Base-by-base conservation (phyloP, 2,329 filamentous ascomycete species). In the Ascosphaera apis region DNA sequence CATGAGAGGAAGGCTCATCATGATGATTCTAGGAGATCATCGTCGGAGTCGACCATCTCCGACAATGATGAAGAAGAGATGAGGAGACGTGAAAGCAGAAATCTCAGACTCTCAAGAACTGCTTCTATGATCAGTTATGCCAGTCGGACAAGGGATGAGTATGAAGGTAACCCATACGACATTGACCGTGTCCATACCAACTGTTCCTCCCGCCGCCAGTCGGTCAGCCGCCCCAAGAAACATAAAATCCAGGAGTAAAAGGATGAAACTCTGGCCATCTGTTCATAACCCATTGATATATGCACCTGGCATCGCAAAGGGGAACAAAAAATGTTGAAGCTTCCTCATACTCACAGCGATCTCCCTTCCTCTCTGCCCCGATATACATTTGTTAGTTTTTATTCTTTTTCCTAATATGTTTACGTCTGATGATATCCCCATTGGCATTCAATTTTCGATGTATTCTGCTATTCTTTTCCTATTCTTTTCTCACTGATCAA, bases 111-210 rank as follows among this genome's bases (percentile, higher is more conserved):
- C 6, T 6, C 21, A 11, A 5, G 21, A 25, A 25, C 21, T 6
- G 11, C 5, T 11, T 25, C 21, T 6, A 6, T 25, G 21, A 6
- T 11, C 21, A 25, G 21, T 25, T 11, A 25, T 25, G 21, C 21
- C 11, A 25, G 21, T 11, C 21, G 21, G 21, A 11, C 11, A 11
- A 25, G 21, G 21, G 21, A 25, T 25, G 42, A 50, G n/a, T 61
- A 61, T 33, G 56, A 60, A 12, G 55, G 50, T 7, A 60, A 58
- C 35, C 57, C 57, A 2, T 61, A 54, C 41, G 55, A 57, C 39
- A 51, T 60, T 39, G 57, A 61, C 37, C 50, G 56, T 15, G 56
- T 60, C 31, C 51, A 61, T 42, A 60, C 57, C 2, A 25, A 25
- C n/a, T n/a, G n/a, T 25, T 6, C 21, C 21, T 25, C 21, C 6